Conservation (phyloP, 2,329 filamentous ascomycete species). For the Berkeleyomyces basicola region DNA sequence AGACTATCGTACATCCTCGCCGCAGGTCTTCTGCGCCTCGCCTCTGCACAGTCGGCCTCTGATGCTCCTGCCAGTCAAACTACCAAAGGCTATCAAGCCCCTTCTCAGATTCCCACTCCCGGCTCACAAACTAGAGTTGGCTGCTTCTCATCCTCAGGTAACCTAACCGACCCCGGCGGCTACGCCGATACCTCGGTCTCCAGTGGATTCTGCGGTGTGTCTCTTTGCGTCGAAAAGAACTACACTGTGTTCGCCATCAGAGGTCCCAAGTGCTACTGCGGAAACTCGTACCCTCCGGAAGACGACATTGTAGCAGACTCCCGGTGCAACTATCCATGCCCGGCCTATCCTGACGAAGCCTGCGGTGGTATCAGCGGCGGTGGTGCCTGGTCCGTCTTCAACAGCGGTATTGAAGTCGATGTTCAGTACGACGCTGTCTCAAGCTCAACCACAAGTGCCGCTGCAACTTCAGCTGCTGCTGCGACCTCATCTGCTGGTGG, state of each 20-base stretch:
- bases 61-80: conserved; percentile 18
- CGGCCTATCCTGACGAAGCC: conserved; percentile 41
- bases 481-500: conserved; percentile 9
- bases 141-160: conserved; percentile 31
- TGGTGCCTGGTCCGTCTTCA: conserved; percentile 30
- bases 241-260: conserved; percentile 45
- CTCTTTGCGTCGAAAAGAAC: conserved; percentile 26
- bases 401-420: conserved; percentile 30
- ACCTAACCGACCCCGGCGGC: conserved; percentile 20
- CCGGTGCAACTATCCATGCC: conserved; percentile 49
- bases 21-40: background rate
- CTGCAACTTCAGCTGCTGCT: conserved; percentile 18
- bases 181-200: conserved; percentile 18
- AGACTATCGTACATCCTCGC: conserved; percentile 9
- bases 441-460: conserved; percentile 16
- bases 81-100: conserved; percentile 15
- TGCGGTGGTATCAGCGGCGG: conserved; percentile 32
- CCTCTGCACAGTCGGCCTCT: background rate
- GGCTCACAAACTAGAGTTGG: conserved; percentile 31
- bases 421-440: conserved; percentile 20
- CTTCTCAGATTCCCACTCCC: conserved; percentile 23
- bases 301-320: conserved; percentile 35
- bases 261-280: conserved; percentile 55
- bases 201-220: conserved; percentile 27
- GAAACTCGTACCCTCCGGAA: conserved; percentile 46